phyloP scores from a whole-genome alignment of 106 monocot species.

The Triglochin maritima region DNA sequence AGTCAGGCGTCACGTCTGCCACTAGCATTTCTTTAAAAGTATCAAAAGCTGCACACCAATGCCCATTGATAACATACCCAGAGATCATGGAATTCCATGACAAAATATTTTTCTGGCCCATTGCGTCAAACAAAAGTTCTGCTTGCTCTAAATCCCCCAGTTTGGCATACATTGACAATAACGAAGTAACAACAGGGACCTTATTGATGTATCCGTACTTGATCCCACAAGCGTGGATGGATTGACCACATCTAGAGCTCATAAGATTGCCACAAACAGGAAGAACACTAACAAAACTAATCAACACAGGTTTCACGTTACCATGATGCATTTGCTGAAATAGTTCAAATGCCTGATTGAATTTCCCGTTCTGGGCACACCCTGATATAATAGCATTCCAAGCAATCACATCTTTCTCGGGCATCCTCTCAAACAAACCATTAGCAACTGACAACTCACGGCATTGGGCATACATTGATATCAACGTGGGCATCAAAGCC shows the following conservation, averaged over 20 bases:
- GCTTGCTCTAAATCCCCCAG: conserved; percentile 32
- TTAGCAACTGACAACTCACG: conserved; percentile 24
- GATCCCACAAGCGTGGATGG: conserved; percentile 36
- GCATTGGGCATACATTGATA: conserved; percentile 45
- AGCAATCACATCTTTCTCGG: conserved; percentile 24
- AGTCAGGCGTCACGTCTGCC: conserved; percentile 31
- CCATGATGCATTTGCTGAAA: conserved; percentile 27
- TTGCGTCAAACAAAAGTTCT: conserved; percentile 13
- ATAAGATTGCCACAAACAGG: conserved; percentile 28
- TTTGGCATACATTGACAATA: conserved; percentile 60
- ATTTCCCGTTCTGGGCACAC: conserved; percentile 23
- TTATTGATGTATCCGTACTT: conserved; percentile 27
- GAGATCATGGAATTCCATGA: conserved; percentile 55
- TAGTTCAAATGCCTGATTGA: conserved; percentile 19
- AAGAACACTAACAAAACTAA: conserved; percentile 42
- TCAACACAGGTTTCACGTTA: conserved; percentile 24
- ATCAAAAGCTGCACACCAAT: conserved; percentile 14
- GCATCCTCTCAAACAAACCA: conserved; percentile 22
- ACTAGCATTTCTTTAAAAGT: conserved; percentile 30
- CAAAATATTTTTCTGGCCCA: conserved; percentile 34
- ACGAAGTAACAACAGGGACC: conserved; percentile 25
- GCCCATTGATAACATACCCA: conserved; percentile 31
- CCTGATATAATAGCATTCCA: conserved; percentile 66
- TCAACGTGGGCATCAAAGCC: conserved; percentile 35
- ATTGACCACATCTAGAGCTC: conserved; percentile 18